These are phyloP conservation scores for Diospyros lotus DNA, from an alignment of 148 eudicot genomes.

Conservation along the genomic window DNA sequence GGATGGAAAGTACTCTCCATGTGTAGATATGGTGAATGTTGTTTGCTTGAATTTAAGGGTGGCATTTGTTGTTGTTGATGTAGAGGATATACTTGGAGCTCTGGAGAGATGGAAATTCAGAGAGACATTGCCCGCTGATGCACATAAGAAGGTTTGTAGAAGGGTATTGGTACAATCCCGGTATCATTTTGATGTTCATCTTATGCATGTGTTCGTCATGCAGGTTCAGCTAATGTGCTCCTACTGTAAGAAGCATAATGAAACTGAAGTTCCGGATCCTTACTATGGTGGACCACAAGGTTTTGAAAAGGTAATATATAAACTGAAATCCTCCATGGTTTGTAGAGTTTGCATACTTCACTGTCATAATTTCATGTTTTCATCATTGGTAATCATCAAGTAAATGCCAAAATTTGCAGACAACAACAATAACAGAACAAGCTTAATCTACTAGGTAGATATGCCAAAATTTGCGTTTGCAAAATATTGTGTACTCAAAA, in stretches of 20 bases:
- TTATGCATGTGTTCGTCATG: constrained; percentile 12
- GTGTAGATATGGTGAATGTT: no score
- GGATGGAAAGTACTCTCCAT: no score
- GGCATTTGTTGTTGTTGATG: constrained; percentile 11
- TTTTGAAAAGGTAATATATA: constrained; percentile 74
- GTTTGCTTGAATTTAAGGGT: neutral
- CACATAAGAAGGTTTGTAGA: constrained; percentile 60
- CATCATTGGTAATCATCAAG: no score
- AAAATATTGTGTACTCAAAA: no score
- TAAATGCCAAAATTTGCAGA: no score
- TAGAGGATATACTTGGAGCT: constrained; percentile 77
- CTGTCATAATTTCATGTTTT: no score
- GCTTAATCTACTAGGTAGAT: no score
- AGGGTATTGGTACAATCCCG: neutral
- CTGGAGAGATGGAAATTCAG: constrained; percentile 67
- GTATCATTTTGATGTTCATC: constrained; percentile 13
- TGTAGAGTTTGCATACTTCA: neutral
- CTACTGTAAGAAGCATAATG: constrained; percentile 82
- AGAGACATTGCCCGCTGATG: constrained; percentile 66
- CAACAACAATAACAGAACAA: no score
- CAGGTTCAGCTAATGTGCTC: constrained; percentile 93
- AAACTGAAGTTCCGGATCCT: constrained; percentile 92
- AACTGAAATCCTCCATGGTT: neutral
- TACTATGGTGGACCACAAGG: constrained; percentile 92
- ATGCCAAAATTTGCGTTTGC: no score